Evolutionary conservation across 2,329 filamentous ascomycete species (phyloP).

Genomic region (Didymella sp.): DNA sequence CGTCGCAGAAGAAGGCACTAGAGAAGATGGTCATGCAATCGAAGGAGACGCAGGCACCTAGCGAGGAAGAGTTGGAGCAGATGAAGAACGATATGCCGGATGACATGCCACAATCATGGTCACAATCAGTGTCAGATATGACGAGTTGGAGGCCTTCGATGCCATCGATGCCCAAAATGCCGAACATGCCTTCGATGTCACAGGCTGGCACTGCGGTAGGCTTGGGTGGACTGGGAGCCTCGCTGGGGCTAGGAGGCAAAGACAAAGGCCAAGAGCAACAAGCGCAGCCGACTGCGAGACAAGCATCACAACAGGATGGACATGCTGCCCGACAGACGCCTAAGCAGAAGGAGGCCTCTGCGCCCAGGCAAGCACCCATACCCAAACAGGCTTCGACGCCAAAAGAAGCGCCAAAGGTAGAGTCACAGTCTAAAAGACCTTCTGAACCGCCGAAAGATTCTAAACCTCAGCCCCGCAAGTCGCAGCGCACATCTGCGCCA

Average conservation of each 20-base stretch:
- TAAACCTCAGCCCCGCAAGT: constrained; percentile 11
- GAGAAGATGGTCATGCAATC: constrained; percentile 50
- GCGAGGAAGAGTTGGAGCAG: constrained; percentile 42
- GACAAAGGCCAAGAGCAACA: constrained; percentile 17
- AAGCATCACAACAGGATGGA: constrained; percentile 23
- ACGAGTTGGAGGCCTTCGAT: constrained; percentile 42
- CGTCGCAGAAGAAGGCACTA: constrained; percentile 45
- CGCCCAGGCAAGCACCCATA: constrained; percentile 18
- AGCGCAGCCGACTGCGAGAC: constrained; percentile 12
- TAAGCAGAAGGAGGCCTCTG: constrained; percentile 5
- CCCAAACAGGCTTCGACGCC: constrained; percentile 23
- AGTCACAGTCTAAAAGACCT: constrained; percentile 19
- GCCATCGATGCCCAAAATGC: constrained; percentile 38
- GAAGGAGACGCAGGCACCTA: constrained; percentile 44
- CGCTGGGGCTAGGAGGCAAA: constrained; percentile 29
- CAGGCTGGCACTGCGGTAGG: constrained; percentile 29
- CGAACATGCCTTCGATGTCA: constrained; percentile 29
- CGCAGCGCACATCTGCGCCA: constrained; percentile 13
- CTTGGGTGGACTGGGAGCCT: constrained; percentile 38
- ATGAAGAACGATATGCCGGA: constrained; percentile 47
- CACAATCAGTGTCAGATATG: constrained; percentile 44
- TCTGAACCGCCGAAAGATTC: neutral
- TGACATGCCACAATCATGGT: constrained; percentile 44
- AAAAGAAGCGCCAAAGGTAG: constrained; percentile 24
- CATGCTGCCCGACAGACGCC: constrained; percentile 5